Percentiles rank a stretch among this genome's conserved stretches.
These are phyloP conservation scores for Udeniomyces megalosporus DNA, from an alignment of 768 basidiomycete genomes.

Conservation along the genomic window DNA sequence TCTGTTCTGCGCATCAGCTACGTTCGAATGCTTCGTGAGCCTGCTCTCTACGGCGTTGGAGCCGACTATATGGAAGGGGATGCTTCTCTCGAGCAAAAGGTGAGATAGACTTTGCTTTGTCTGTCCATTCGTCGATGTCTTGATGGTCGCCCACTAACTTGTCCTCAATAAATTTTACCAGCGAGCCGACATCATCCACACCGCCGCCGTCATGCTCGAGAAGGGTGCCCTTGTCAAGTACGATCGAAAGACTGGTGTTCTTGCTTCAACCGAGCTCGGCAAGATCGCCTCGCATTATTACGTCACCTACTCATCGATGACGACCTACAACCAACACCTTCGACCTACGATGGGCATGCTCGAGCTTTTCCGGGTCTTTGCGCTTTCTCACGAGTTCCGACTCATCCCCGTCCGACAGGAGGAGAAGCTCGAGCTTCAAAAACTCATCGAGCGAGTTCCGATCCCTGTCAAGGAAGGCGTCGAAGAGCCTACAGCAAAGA, in stretches of 20 bases:
- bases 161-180: background rate
- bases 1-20: slow-evolving; percentile 40
- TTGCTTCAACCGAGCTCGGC: slow-evolving; percentile 85
- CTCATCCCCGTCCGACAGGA: slow-evolving; percentile 48
- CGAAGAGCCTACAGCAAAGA: slow-evolving; percentile 91
- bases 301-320: slow-evolving; percentile 88
- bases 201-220: slow-evolving; percentile 81
- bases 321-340: slow-evolving; percentile 86
- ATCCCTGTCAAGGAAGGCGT: slow-evolving; percentile 94
- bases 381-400: slow-evolving; percentile 89
- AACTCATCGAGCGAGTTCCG: slow-evolving; percentile 81
- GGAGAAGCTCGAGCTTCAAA: slow-evolving; percentile 78
- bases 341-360: slow-evolving; percentile 69
- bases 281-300: slow-evolving; percentile 91
- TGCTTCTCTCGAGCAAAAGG: slow-evolving; percentile 67
- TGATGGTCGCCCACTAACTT: too few relatives aligned
- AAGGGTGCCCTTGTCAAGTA: slow-evolving; percentile 91
- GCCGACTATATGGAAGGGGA: slow-evolving; percentile 86
- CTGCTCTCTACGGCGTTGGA: slow-evolving; percentile 70
- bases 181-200: slow-evolving; percentile 63
- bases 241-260: slow-evolving; percentile 67
- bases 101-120: too few relatives aligned
- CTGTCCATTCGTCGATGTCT: too few relatives aligned
- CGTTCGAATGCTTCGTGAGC: slow-evolving; percentile 82
- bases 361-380: slow-evolving; percentile 90